Evolutionary conservation across 352 stramenopile species (phyloP).

Genomic region (Pythium brachiatum): DNA sequence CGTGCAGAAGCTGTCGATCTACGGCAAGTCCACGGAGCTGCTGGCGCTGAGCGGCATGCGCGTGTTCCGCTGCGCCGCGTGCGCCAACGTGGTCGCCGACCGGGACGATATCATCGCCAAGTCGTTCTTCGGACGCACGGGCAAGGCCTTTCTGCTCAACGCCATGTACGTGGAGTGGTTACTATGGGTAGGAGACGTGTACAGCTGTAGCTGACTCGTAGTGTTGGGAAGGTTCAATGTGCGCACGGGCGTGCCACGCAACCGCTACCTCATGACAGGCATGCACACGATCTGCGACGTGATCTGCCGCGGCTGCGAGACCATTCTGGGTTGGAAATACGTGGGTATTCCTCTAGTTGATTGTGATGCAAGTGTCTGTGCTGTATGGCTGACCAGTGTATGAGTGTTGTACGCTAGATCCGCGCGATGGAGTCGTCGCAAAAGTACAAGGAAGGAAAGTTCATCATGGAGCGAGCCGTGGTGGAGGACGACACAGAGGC

Average conservation of each 20-base stretch:
- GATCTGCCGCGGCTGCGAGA: conserved; percentile 53
- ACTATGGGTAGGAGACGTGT: too few species aligned
- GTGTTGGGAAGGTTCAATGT: conserved; percentile 62
- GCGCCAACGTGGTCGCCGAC: conserved; percentile 58
- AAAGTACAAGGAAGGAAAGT: conserved; percentile 87
- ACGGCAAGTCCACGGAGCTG: conserved; percentile 43
- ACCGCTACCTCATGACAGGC: conserved; percentile 76
- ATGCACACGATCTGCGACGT: conserved; percentile 81
- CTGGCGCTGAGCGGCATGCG: conserved; percentile 46
- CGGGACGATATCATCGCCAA: conserved; percentile 74
- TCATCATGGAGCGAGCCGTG: conserved; percentile 77
- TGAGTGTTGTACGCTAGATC: conserved; percentile 33
- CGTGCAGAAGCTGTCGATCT: conserved; percentile 20
- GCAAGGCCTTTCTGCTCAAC: conserved; percentile 77
- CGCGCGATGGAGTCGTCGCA: conserved; percentile 78
- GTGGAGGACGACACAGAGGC: conserved; percentile 62
- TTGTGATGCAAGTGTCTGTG: not conserved
- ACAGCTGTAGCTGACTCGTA: not conserved
- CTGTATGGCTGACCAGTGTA: conserved; percentile 1
- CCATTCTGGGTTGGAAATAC: conserved; percentile 83
- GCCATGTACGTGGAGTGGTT: conserved; percentile 56
- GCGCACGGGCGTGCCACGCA: conserved; percentile 45
- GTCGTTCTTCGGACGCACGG: conserved; percentile 72
- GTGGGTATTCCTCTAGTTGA: conserved; percentile 29
- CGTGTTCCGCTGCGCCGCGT: conserved; percentile 61